Conservation (phyloP, 2,329 filamentous ascomycete genomes). For the Ophidiomyces ophidiicola region DNA sequence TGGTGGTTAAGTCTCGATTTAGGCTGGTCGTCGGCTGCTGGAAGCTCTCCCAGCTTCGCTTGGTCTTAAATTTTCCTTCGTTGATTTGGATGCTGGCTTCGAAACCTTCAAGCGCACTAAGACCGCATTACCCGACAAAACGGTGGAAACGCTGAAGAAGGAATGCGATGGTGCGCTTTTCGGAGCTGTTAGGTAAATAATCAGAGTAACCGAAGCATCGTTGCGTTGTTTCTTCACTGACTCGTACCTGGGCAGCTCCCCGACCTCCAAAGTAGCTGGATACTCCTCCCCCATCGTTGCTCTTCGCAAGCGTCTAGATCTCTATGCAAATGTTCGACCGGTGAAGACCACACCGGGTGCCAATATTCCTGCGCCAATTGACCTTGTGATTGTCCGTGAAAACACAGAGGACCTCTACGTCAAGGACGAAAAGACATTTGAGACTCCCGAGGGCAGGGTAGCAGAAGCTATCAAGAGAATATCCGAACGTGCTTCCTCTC, state of each 20-base stretch:
- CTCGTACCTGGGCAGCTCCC: slow-evolving; percentile 46
- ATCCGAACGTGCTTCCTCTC: slow-evolving; percentile 65
- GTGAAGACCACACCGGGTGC: slow-evolving; percentile 64
- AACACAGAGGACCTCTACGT: slow-evolving; percentile 99
- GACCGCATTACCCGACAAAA: slow-evolving; percentile 75
- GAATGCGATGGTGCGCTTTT: slow-evolving; percentile 96
- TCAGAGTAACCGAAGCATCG: neutral
- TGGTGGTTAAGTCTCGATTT: slow-evolving; percentile 4
- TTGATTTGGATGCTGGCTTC: slow-evolving; percentile 85
- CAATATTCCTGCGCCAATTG: slow-evolving; percentile 50
- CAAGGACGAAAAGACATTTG: slow-evolving; percentile 82
- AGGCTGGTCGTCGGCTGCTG: slow-evolving; percentile 73
- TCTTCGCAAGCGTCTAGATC: slow-evolving; percentile 82
- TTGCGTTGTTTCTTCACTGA: neutral
- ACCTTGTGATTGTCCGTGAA: slow-evolving; percentile 96
- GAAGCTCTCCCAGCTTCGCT: slow-evolving; percentile 88
- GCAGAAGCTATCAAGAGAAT: slow-evolving; percentile 98
- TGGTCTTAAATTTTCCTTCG: slow-evolving; percentile 84
- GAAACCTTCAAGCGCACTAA: slow-evolving; percentile 87
- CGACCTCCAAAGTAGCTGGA: slow-evolving; percentile 76
- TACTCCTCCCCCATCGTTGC: slow-evolving; percentile 96
- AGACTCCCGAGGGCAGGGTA: slow-evolving; percentile 61
- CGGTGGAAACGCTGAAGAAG: slow-evolving; percentile 72
- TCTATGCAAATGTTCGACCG: slow-evolving; percentile 94
- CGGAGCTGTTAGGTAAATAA: slow-evolving; percentile 63